phyloP scores from a whole-genome alignment of 371 early-diverging fungal species.

The Rhizopus arrhizus region DNA sequence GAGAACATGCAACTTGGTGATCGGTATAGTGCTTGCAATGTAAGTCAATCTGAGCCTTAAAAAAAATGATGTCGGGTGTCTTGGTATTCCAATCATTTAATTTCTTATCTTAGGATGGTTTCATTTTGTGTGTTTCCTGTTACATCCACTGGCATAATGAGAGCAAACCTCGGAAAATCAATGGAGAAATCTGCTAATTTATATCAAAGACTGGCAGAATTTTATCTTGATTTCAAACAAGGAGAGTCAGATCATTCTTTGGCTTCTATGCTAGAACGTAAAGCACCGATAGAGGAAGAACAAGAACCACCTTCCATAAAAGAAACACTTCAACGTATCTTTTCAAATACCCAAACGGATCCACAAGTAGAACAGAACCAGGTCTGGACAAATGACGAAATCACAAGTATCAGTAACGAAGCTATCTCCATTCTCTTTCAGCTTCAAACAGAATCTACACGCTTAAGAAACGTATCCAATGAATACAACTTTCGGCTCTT shows the following conservation, averaged over 20 bases:
- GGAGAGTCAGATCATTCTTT: slow-evolving; percentile 8
- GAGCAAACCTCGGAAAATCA: slow-evolving; percentile 40
- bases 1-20: slow-evolving; percentile 37
- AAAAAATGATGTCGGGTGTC: neutral
- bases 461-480: slow-evolving; percentile 38
- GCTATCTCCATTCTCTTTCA: slow-evolving; percentile 29
- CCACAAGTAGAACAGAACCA: neutral
- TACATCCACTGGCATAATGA: slow-evolving; percentile 33
- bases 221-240: slow-evolving; percentile 32
- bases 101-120: slow-evolving; percentile 14
- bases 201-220: slow-evolving; percentile 33
- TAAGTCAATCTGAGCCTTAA: slow-evolving; percentile 17
- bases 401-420: slow-evolving; percentile 45
- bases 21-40: slow-evolving; percentile 43
- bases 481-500: slow-evolving; percentile 34
- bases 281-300: neutral
- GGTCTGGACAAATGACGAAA: slow-evolving; percentile 56
- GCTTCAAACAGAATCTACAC: slow-evolving; percentile 39
- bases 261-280: neutral
- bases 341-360: neutral
- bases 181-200: slow-evolving; percentile 41
- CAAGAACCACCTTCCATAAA: neutral
- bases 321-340: slow-evolving; percentile 5
- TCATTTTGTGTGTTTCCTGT: slow-evolving; percentile 40
- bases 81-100: neutral